phyloP scores from a whole-genome alignment of 805 yeast species.

The Spathaspora hagerdaliae region DNA sequence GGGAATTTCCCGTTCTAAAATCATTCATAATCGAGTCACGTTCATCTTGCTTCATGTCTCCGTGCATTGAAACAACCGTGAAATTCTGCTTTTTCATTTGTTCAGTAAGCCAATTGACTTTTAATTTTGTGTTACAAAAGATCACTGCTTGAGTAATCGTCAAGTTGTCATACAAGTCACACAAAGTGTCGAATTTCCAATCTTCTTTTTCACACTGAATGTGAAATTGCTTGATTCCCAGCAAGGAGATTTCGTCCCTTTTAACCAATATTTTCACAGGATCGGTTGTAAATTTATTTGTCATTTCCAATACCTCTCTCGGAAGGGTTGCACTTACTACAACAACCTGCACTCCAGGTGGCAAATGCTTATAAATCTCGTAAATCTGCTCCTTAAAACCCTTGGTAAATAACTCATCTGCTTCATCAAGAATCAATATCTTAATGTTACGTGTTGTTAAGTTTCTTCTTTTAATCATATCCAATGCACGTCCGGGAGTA shows the following conservation, averaged over 20 bases:
- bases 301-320: slow-evolving; percentile 84
- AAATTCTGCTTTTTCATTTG: slow-evolving; percentile 77
- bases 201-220: slow-evolving; percentile 89
- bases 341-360: slow-evolving; percentile 86
- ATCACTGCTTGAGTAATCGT: slow-evolving; percentile 97
- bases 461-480: slow-evolving; percentile 81
- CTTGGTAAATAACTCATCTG: slow-evolving; percentile 88
- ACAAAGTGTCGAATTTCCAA: slow-evolving; percentile 90
- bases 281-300: slow-evolving; percentile 86
- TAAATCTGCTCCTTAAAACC: slow-evolving; percentile 96
- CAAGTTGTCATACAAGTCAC: slow-evolving; percentile 91
- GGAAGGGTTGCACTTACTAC: slow-evolving; percentile 94
- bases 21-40: slow-evolving; percentile 94
- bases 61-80: slow-evolving; percentile 95
- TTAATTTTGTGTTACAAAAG: slow-evolving; percentile 93
- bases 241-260: slow-evolving; percentile 88
- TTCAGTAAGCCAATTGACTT: slow-evolving; percentile 86
- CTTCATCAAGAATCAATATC: slow-evolving; percentile 92
- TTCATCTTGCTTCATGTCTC: slow-evolving; percentile 93
- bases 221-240: slow-evolving; percentile 91
- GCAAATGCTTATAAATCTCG: slow-evolving; percentile 82
- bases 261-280: slow-evolving; percentile 93
- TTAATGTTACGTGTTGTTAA: slow-evolving; percentile 72
- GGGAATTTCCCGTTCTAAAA: slow-evolving; percentile 88
- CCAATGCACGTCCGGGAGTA: slow-evolving; percentile 94